These are phyloP conservation scores for Phyllosticta capitalensis DNA, from an alignment of 2,329 filamentous ascomycete genomes.

Conservation along the genomic window DNA sequence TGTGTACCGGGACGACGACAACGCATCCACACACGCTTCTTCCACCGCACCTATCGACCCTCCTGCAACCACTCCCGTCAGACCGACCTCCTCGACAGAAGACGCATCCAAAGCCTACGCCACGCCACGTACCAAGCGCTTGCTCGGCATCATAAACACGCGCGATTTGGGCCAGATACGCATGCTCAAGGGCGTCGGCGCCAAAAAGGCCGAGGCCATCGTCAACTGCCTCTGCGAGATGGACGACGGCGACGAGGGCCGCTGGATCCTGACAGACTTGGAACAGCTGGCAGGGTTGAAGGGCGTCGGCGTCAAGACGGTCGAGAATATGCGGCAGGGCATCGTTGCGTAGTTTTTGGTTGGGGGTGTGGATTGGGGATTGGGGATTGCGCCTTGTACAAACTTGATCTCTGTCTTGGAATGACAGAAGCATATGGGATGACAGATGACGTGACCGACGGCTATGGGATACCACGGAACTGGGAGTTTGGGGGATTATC, in stretches of 20 bases:
- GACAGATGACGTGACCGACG: too few species aligned
- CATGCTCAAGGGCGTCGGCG: constrained; percentile 58
- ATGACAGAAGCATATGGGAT: too few species aligned
- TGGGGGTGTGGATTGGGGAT: too few species aligned
- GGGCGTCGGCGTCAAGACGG: constrained; percentile 41
- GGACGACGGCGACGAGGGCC: constrained; percentile 25
- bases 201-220: constrained; percentile 56
- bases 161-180: constrained; percentile 57
- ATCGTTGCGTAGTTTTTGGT: constrained; percentile 12
- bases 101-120: constrained; percentile 11
- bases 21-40: neutral
- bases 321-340: constrained; percentile 41
- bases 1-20: constrained; percentile 26
- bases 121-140: constrained; percentile 47
- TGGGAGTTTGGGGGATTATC: too few species aligned
- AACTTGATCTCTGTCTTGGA: too few species aligned
- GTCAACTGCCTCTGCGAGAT: constrained; percentile 40
- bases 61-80: neutral
- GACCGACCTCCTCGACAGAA: constrained; percentile 12
- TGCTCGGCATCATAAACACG: constrained; percentile 66
- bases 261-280: constrained; percentile 26
- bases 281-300: constrained; percentile 37
- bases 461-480: too few species aligned
- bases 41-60: neutral
- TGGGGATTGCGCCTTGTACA: too few species aligned